Evolutionary conservation across 129 eudicot species (phyloP).

Genomic region (Flaveria linearis): DNA sequence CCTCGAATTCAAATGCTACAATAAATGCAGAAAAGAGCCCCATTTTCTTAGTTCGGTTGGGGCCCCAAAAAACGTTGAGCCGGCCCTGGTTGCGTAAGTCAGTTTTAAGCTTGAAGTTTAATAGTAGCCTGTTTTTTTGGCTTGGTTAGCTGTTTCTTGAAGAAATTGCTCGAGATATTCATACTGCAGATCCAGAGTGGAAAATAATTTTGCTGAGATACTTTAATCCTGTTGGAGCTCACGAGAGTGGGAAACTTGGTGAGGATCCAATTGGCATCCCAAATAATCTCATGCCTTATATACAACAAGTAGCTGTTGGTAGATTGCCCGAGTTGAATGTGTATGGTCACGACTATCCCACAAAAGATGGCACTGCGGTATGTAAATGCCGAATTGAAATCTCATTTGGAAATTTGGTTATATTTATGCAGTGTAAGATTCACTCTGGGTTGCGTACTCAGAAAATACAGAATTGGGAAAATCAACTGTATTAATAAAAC

Average conservation of each 20-base stretch:
- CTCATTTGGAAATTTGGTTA: background rate
- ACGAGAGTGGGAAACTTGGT: slow-evolving; percentile 88
- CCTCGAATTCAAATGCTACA: no score
- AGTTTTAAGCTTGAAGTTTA: background rate
- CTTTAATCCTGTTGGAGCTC: slow-evolving; percentile 98
- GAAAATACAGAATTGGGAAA: slow-evolving; percentile 1
- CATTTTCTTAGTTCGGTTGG: no score
- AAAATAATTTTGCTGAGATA: slow-evolving; percentile 77
- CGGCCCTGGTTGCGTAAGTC: slow-evolving; percentile 6
- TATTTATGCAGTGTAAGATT: background rate
- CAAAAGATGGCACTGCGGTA: slow-evolving; percentile 91
- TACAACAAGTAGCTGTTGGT: slow-evolving; percentile 96
- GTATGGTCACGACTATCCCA: slow-evolving; percentile 95
- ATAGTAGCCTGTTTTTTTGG: slow-evolving; percentile 5
- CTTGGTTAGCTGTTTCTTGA: slow-evolving; percentile 71
- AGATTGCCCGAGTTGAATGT: slow-evolving; percentile 89
- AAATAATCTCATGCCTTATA: slow-evolving; percentile 95
- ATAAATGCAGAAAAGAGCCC: no score
- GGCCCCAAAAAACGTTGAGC: no score
- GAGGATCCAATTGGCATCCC: slow-evolving; percentile 99
- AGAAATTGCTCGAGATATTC: slow-evolving; percentile 88
- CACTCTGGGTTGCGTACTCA: background rate
- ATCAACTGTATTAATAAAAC: background rate
- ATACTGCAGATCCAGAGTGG: slow-evolving; percentile 76
- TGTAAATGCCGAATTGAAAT: slow-evolving; percentile 1